Evolutionary conservation across 805 yeast genomes (phyloP).

Genomic region (Spathaspora passalidarum): DNA sequence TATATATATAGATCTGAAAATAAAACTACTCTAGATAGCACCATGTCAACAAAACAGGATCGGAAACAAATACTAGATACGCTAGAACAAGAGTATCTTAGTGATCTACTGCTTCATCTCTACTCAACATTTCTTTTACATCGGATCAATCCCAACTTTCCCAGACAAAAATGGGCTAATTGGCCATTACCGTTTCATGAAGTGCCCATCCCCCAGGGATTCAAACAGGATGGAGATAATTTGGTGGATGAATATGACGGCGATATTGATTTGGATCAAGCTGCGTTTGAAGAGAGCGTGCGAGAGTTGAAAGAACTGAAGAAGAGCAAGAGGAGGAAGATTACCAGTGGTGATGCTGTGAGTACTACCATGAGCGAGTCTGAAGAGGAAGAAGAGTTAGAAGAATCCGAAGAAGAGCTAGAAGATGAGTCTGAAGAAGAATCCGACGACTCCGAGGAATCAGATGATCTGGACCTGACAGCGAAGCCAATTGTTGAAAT

Average conservation of each 20-base stretch:
- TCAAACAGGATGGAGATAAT: slow-evolving; percentile 19
- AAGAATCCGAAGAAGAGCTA: slow-evolving; percentile 9
- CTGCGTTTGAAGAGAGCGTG: neutral
- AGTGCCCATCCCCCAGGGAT: slow-evolving; percentile 36
- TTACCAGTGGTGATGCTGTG: neutral
- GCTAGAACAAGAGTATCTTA: slow-evolving; percentile 48
- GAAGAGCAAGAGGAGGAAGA: slow-evolving; percentile 6
- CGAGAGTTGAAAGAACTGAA: neutral
- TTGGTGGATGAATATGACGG: slow-evolving; percentile 6
- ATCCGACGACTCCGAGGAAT: slow-evolving; percentile 3
- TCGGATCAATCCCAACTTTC: slow-evolving; percentile 33
- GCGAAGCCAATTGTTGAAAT: slow-evolving; percentile 6
- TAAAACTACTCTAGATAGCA: neutral
- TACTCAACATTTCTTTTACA: slow-evolving; percentile 53
- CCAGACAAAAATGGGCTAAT: slow-evolving; percentile 43
- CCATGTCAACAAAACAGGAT: slow-evolving; percentile 13
- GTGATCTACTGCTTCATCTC: slow-evolving; percentile 62
- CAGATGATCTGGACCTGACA: slow-evolving; percentile 1
- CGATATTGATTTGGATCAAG: slow-evolving; percentile 10
- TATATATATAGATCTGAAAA: slow-evolving; percentile 28
- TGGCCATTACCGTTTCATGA: slow-evolving; percentile 53
- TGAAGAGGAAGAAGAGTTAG: slow-evolving; percentile 10
- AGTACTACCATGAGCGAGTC: too few species aligned
- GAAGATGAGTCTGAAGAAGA: slow-evolving; percentile 2
- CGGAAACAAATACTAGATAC: slow-evolving; percentile 20